Conservation (phyloP, 2,329 filamentous ascomycete genomes). For the Celoporthe dispersa region DNA sequence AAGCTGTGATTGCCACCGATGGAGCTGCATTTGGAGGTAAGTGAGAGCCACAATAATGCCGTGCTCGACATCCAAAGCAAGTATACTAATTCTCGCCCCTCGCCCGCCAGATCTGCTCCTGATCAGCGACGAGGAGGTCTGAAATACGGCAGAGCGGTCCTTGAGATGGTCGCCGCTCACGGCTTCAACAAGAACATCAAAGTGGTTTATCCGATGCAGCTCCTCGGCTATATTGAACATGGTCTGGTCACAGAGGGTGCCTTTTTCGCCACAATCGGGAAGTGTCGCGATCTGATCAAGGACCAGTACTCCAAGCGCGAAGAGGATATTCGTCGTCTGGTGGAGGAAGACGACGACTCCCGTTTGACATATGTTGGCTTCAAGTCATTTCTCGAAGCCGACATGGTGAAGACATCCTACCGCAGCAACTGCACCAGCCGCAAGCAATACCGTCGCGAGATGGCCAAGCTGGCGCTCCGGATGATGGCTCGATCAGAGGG, state of each 20-base stretch:
- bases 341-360: background rate
- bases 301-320: slow-evolving; percentile 1
- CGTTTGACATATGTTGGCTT: background rate
- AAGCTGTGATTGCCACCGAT: slow-evolving; percentile 1
- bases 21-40: slow-evolving; percentile 1
- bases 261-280: background rate
- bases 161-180: background rate
- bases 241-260: background rate
- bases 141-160: background rate
- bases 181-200: background rate
- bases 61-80: background rate
- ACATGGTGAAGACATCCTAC: background rate
- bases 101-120: background rate
- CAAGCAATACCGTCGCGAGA: background rate
- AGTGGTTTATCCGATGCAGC: background rate
- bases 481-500: background rate
- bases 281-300: background rate
- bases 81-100: background rate
- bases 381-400: background rate
- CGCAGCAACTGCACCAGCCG: background rate
- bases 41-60: background rate
- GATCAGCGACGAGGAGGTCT: background rate
- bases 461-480: background rate
- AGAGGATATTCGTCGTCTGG: background rate
- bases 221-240: background rate